A percentile compares a stretch with the other conserved stretches of the same genome.
phyloP scores from a whole-genome alignment of 192 early-diverging fungal genomes.

The Rhizophagus sp. region DNA sequence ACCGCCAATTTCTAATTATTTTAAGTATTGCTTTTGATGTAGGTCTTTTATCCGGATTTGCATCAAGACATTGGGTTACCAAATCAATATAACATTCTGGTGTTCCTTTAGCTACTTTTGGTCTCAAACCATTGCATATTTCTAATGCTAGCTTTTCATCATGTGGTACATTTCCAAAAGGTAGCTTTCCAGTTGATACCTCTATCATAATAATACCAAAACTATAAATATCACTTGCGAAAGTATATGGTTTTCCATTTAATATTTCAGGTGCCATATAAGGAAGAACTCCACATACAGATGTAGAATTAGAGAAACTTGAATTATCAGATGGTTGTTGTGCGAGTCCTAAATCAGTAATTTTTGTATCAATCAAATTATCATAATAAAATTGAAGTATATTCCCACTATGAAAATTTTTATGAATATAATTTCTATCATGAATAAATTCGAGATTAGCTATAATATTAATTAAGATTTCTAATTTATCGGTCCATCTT shows the following conservation, averaged over 20 bases:
- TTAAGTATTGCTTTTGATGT: too few species aligned
- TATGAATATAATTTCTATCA: slow-evolving; percentile 29
- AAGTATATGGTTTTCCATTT: slow-evolving; percentile 33
- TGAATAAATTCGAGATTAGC: too few species aligned
- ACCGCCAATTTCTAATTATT: neutral
- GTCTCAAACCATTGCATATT: slow-evolving; percentile 9
- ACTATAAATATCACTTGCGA: slow-evolving; percentile 43
- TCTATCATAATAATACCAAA: slow-evolving; percentile 46
- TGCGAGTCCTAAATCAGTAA: slow-evolving; percentile 33
- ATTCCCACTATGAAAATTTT: slow-evolving; percentile 31
- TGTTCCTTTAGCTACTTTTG: neutral
- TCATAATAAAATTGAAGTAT: neutral
- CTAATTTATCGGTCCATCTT: slow-evolving; percentile 5
- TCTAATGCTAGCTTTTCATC: neutral
- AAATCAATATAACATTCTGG: slow-evolving; percentile 8
- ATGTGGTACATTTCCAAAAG: slow-evolving; percentile 21
- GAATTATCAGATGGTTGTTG: neutral
- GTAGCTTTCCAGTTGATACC: slow-evolving; percentile 37
- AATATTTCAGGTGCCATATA: slow-evolving; percentile 45
- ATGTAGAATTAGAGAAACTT: neutral
- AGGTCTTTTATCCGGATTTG: neutral
- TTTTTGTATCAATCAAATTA: slow-evolving; percentile 5
- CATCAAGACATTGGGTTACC: neutral
- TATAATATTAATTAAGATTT: neutral
- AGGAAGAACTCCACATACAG: slow-evolving; percentile 37